Conservation (phyloP, 257 asterid genomes). For the Nicotiana knightiana region DNA sequence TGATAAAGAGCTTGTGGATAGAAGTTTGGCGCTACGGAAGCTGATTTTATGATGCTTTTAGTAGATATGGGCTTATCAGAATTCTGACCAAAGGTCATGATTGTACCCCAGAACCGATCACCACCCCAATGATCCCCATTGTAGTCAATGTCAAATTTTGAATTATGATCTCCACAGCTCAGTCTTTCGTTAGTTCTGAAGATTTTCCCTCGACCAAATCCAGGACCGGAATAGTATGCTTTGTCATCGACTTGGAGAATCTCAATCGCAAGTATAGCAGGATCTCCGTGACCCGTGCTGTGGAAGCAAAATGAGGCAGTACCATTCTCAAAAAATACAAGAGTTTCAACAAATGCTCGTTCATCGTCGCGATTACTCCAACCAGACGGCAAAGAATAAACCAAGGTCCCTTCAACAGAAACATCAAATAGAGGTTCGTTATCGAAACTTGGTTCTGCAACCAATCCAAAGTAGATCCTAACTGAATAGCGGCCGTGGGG, state of each 20-base stretch:
- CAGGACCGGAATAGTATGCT: constrained; percentile 65
- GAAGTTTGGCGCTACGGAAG: constrained; percentile 64
- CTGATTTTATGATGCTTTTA: constrained; percentile 33
- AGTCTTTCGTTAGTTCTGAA: constrained; percentile 69
- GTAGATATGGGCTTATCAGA: constrained; percentile 45
- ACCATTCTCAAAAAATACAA: constrained; percentile 76
- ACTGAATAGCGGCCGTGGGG: constrained; percentile 80
- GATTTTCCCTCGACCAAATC: constrained; percentile 70
- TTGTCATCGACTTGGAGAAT: constrained; percentile 72
- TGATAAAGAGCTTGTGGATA: constrained; percentile 86
- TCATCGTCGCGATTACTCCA: constrained; percentile 92
- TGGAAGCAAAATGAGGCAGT: constrained; percentile 88
- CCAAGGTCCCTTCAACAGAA: constrained; percentile 82
- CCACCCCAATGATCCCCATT: constrained; percentile 88
- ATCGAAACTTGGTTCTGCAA: constrained; percentile 64
- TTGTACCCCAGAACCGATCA: constrained; percentile 78
- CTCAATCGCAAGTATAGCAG: constrained; percentile 84
- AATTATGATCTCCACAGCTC: constrained; percentile 53
- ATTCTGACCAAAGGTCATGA: constrained; percentile 47
- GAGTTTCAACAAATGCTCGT: constrained; percentile 64
- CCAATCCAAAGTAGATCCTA: constrained; percentile 75
- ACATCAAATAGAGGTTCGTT: constrained; percentile 84
- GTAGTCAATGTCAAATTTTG: constrained; percentile 76
- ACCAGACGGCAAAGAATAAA: constrained; percentile 85
- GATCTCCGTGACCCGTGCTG: constrained; percentile 96